Base-by-base conservation (phyloP, 1,139 yeast genomes). In the Wickerhamomyces sp. region DNA sequence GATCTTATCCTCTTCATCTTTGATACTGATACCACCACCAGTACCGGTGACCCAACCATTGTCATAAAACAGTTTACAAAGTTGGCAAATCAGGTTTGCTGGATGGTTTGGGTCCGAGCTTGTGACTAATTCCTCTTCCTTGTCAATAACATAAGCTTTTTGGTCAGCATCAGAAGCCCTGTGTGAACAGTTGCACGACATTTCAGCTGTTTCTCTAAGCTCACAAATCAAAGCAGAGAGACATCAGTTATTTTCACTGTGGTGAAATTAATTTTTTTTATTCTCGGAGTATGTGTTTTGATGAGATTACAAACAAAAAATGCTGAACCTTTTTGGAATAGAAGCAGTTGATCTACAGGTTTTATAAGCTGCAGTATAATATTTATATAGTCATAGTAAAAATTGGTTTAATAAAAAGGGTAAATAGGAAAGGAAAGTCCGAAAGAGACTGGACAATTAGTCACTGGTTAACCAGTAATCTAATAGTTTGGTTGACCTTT, bases 41-140 rank as follows among this genome's bases (percentile, higher is more conserved):
- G 97, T 90, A 5, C 97, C 97, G 0, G 96, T 84, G 47, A 88
- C 94, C 96, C 97, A 89, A 42, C 86, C 83, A 56, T 83, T 82
- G 54, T 77, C 72, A 59, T 85, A 90, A 58, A 90, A 87, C 22
- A 76, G 65, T 37, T 77, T 70, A 59, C 97, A 89, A 29, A 90
- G 70, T 48, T 84, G 87, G 58, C 96, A 88, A 47, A 90, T 85
- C 52, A 85, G 65, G 54, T 84, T 83, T 5, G 96, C 95, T 0
- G 96, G 96, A 57, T 88, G 95, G 33, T 66, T 60, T 7, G 83
- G 78, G 54, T 83, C 82, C 9, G 56, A 46, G 1, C 80, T 74
- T 3, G 53, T 52, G 38, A 74, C 59, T 24, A 74, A 49, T 13
- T 49, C 52, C 36, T 67, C 71, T 31, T 20, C 33, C 24, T 21